Evolutionary conservation across 2,329 filamentous ascomycete genomes (phyloP).

Genomic region (Tolypocladium tundrense): DNA sequence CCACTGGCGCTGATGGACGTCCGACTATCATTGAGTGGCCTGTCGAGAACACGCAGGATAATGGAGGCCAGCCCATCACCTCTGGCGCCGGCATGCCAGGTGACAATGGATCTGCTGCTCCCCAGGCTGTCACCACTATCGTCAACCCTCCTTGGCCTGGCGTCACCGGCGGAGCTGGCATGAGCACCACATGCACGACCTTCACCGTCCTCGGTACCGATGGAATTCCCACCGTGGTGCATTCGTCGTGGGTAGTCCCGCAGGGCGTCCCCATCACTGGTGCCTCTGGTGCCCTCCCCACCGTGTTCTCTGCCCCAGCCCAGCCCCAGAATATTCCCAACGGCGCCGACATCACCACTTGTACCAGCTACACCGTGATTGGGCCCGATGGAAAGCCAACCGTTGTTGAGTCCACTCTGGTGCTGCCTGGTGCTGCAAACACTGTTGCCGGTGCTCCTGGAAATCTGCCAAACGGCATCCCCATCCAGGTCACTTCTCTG

Average conservation of each 20-base stretch:
- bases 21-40: constrained; percentile 14
- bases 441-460: constrained; percentile 5
- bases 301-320: not conserved
- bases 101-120: constrained; percentile 2
- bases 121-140: constrained; percentile 2
- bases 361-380: constrained; percentile 9
- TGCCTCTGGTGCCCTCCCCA: not conserved
- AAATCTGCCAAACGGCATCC: constrained; percentile 4
- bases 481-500: constrained; percentile 1
- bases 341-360: constrained; percentile 1
- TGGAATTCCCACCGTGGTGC: constrained; percentile 17
- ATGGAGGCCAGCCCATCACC: constrained; percentile 6
- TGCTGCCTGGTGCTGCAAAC: constrained; percentile 11
- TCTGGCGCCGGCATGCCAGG: constrained; percentile 4
- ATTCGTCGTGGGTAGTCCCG: constrained; percentile 14
- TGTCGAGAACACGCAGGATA: constrained; percentile 2
- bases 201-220: constrained; percentile 17
- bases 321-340: not conserved
- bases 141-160: not conserved
- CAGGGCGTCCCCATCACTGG: not conserved
- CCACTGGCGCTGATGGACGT: constrained; percentile 12
- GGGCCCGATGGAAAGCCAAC: constrained; percentile 16
- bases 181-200: constrained; percentile 13
- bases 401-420: constrained; percentile 22
- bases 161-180: not conserved